Evolutionary conservation across 306 rosid species (phyloP).

Genomic region (Rosa multiflora): DNA sequence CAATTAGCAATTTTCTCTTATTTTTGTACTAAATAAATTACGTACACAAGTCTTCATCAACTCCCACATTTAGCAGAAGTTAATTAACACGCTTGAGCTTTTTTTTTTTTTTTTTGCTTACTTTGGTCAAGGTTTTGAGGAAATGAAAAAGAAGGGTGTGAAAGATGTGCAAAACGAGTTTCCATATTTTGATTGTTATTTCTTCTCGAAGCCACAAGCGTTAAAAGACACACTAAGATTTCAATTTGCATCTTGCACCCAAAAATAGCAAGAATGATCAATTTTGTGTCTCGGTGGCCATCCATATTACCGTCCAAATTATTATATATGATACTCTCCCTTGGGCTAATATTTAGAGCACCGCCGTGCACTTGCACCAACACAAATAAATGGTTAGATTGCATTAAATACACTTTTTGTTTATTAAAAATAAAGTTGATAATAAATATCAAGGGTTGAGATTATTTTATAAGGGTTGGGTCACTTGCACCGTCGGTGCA

Average conservation of each 20-base stretch:
- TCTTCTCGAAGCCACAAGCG: not conserved
- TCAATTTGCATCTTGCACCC: not conserved
- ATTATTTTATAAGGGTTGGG: too few species aligned
- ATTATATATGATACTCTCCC: not conserved
- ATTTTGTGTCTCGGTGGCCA: not conserved
- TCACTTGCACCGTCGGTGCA: too few species aligned
- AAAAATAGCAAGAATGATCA: not conserved
- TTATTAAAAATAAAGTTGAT: too few species aligned
- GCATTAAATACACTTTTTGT: too few species aligned
- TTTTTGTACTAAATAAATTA: not conserved
- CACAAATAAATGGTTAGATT: too few species aligned
- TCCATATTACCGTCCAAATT: constrained; percentile 3
- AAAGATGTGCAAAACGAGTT: not conserved
- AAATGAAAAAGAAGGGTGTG: not conserved
- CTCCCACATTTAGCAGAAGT: not conserved
- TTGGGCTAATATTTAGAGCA: too few species aligned
- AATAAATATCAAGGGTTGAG: too few species aligned
- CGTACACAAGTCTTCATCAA: not conserved
- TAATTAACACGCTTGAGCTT: not conserved
- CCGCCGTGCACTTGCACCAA: too few species aligned
- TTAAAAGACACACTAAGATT: not conserved
- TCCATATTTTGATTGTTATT: not conserved
- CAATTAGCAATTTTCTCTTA: not conserved
- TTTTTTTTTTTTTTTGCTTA: too few species aligned
- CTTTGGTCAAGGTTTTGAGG: not conserved